Conservation (phyloP, 139 green algal species). For the Diplosphaera chodatii region DNA sequence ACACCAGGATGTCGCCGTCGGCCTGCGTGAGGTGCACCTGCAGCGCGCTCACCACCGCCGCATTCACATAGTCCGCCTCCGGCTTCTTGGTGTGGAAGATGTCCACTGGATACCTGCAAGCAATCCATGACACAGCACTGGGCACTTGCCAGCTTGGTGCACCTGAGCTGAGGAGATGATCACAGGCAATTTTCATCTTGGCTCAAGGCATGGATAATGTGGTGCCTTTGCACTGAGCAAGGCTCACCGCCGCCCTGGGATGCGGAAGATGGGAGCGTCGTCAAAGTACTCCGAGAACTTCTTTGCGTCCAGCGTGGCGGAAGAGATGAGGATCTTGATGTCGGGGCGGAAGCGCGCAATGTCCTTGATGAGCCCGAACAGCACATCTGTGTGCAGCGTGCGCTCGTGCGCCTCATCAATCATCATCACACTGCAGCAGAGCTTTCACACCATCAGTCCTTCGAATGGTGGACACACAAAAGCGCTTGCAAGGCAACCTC, state of each 20-base stretch:
- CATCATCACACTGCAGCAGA: constrained; percentile 80
- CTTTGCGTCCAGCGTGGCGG: constrained; percentile 83
- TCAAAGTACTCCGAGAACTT: constrained; percentile 97
- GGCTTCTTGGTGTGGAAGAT: constrained; percentile 96
- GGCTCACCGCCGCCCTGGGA: constrained; percentile 59
- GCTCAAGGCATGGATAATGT: no score
- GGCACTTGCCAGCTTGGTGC: no score
- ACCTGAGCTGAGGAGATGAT: no score
- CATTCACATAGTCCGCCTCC: constrained; percentile 92
- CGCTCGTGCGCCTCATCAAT: constrained; percentile 96
- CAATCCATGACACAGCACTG: no score
- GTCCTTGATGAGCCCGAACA: constrained; percentile 94
- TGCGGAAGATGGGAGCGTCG: constrained; percentile 87
- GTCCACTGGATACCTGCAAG: constrained; percentile 86
- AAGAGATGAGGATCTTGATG: constrained; percentile 95
- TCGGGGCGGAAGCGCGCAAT: constrained; percentile 78
- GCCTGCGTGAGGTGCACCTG: constrained; percentile 85
- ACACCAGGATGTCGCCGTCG: constrained; percentile 90
- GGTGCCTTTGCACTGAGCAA: no score
- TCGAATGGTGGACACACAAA: no score
- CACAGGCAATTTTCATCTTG: no score
- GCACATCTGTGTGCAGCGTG: constrained; percentile 93
- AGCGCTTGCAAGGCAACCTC: no score
- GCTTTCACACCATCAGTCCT: no score
- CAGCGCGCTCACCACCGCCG: constrained; percentile 67